Evolutionary conservation across 2,329 filamentous ascomycete species (phyloP), one percentile per base, ranked within the genome.

Genomic region (Sclerotinia trifoliorum): DNA sequence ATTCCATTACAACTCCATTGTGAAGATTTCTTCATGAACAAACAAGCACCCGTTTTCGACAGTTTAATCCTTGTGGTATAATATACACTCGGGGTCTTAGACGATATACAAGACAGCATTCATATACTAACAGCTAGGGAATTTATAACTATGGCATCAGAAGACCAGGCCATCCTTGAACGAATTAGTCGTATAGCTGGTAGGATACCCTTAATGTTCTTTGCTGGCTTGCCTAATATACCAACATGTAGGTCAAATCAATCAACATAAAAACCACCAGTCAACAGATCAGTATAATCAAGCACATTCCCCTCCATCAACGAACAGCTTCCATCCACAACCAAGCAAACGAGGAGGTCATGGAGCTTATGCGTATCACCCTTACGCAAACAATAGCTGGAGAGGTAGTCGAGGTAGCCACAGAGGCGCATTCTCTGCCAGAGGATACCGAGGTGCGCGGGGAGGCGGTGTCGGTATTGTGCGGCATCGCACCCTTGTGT

Each of bases 211-310:
- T 74, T 81, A 54, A 77, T 86, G 65, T 82, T 85, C 68, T 82
- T 83, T 84, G 77, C 56, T 79, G 76, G 15, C 35, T 39, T 54
- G 11, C 32, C 49, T 67, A 55, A 62, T 66, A 55, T 61, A 71
- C 55, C 39, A 35, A 24, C 44, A 19, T 32, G 13, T 72, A 93
- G 90, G 90, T 73, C 89, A 91, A 79, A 94, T 95, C 77, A 93
- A 93, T 77, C 87, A 88, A 65, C 89, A 91, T 80, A 93, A 91
- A 78, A 91, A 86, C 71, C 85, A 89, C 71, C 83, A 86, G 72
- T 69, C 55, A 21, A 77, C 81, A 46, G 81, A 72, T 51, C 60
- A 73, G 29, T 70, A 70, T 42, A 65, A 71, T 19, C 73, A 71
- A 32, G 68, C 49, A 51, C 65, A 39, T 60, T 70, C 66, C 42